These are phyloP conservation scores for Scheffersomyces titani DNA, from an alignment of 1,139 yeast genomes.

Conservation along the genomic window DNA sequence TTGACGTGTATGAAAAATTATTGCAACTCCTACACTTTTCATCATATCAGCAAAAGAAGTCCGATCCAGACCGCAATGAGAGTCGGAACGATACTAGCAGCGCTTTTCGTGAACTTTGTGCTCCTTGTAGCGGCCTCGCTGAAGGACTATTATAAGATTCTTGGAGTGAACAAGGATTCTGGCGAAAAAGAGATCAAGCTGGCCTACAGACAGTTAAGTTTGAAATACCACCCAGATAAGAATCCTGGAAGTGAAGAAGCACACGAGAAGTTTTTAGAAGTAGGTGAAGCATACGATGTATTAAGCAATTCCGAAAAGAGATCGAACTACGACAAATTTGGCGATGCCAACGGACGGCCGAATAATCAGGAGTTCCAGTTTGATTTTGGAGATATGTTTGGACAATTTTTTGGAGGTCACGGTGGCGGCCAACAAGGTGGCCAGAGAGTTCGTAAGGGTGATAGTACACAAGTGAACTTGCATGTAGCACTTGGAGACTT, in stretches of 20 bases:
- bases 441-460: slow-evolving; percentile 53
- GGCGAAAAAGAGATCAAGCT: slow-evolving; percentile 80
- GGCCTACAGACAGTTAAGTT: slow-evolving; percentile 81
- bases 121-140: slow-evolving; percentile 4
- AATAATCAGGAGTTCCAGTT: slow-evolving; percentile 27
- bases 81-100: slow-evolving; percentile 2
- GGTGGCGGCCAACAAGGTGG: slow-evolving; percentile 38
- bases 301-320: slow-evolving; percentile 75
- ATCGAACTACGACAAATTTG: slow-evolving; percentile 71
- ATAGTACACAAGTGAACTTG: slow-evolving; percentile 58
- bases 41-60: neutral
- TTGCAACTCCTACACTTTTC: neutral
- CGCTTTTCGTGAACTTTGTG: slow-evolving; percentile 15
- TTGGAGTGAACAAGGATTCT: slow-evolving; percentile 74
- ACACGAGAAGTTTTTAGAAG: slow-evolving; percentile 80
- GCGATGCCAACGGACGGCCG: slow-evolving; percentile 72
- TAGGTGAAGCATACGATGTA: slow-evolving; percentile 93
- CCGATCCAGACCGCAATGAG: neutral
- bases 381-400: slow-evolving; percentile 65
- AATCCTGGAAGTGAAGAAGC: slow-evolving; percentile 75
- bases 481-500: slow-evolving; percentile 63
- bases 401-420: slow-evolving; percentile 75
- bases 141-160: slow-evolving; percentile 40
- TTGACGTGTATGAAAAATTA: slow-evolving; percentile 6
- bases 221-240: slow-evolving; percentile 94